Evolutionary conservation across 225 moss, liverwort and hornwort species (phyloP).

Genomic region (Pseudisothecium myosuroides): DNA sequence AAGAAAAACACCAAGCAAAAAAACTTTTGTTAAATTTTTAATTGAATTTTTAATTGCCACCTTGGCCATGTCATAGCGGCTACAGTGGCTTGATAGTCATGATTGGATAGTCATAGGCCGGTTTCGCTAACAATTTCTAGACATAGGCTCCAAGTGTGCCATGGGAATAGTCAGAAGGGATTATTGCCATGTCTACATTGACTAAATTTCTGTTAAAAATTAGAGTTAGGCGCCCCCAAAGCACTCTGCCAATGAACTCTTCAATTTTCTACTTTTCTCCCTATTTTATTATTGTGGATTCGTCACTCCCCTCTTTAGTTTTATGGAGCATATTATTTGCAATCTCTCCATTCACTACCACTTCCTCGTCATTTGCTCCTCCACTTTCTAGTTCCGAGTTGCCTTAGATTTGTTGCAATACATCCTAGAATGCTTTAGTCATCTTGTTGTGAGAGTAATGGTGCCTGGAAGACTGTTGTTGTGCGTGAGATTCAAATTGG

Average conservation of each 20-base stretch:
- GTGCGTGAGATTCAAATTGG: not conserved
- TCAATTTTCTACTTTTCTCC: not conserved
- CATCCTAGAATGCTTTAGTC: not conserved
- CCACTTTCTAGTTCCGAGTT: not conserved
- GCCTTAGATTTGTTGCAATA: not conserved
- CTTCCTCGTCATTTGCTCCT: no score
- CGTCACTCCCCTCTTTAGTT: fast-evolving
- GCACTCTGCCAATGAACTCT: fast-evolving
- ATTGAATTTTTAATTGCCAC: not conserved
- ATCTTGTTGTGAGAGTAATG: not conserved
- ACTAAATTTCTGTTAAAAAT: not conserved
- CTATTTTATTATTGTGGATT: not conserved
- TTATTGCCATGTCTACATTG: fast-evolving
- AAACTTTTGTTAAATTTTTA: not conserved
- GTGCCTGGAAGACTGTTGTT: not conserved
- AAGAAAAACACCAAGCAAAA: not conserved
- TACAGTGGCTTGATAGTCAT: fast-evolving
- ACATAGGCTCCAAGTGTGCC: fast-evolving
- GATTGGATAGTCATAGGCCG: fast-evolving
- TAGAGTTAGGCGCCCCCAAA: not conserved
- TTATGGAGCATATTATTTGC: not conserved
- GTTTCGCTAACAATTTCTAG: not conserved
- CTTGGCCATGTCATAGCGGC: fast-evolving
- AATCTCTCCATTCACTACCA: not conserved
- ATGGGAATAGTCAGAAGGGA: not conserved